Percentiles rank a stretch among this genome's conserved stretches.
phyloP scores from a whole-genome alignment of 164 flowering plant genomes.

The Umbilicus rupestris region DNA sequence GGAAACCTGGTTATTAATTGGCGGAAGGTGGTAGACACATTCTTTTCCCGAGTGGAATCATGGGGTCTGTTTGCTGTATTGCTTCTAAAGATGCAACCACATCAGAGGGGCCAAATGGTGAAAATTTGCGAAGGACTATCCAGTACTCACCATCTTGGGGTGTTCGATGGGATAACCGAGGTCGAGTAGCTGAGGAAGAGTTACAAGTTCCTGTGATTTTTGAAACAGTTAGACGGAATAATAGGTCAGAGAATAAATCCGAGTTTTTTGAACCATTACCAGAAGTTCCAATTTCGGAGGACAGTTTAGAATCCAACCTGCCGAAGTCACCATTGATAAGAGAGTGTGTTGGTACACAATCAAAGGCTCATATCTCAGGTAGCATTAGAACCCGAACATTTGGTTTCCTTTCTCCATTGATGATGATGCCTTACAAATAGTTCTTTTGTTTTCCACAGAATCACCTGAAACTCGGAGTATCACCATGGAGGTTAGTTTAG shows the following conservation, averaged over 20 bases:
- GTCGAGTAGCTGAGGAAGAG: constrained; percentile 1
- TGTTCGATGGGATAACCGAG: constrained; percentile 5
- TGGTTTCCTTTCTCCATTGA: no score
- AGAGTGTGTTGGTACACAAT: neutral
- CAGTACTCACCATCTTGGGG: constrained; percentile 6
- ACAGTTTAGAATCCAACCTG: neutral
- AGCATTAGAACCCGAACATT: no score
- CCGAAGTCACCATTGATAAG: neutral
- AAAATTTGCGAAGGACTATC: constrained; percentile 1
- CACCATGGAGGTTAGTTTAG: neutral
- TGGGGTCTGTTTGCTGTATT: constrained; percentile 7
- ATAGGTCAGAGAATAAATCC: neutral
- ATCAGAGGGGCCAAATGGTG: neutral
- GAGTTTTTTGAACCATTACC: neutral
- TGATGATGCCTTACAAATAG: no score
- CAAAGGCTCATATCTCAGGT: neutral
- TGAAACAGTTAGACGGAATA: neutral
- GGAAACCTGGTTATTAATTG: neutral
- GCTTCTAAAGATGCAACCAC: constrained; percentile 5
- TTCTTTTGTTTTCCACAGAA: neutral
- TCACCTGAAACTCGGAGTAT: neutral
- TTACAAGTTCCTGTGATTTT: neutral
- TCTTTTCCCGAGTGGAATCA: neutral
- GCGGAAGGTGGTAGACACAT: neutral
- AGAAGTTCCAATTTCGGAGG: neutral